Percentiles rank a stretch among this genome's conserved stretches.
Evolutionary conservation across 2,329 filamentous ascomycete species (phyloP).

Genomic region (Calcarisporium arbuscula): DNA sequence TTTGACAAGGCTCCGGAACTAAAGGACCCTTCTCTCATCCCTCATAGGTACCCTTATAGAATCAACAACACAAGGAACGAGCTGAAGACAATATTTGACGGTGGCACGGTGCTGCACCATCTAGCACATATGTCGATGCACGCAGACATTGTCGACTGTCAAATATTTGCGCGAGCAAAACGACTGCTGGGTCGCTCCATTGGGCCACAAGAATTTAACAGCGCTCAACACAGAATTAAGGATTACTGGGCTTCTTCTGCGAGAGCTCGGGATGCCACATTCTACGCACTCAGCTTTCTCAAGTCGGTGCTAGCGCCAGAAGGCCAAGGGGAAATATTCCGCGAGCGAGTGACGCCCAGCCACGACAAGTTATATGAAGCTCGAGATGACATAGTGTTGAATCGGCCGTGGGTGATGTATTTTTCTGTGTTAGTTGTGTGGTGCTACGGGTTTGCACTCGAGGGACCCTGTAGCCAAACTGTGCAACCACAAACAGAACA

Average conservation of each 20-base stretch:
- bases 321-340: constrained; percentile 26
- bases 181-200: constrained; percentile 81
- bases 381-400: constrained; percentile 81
- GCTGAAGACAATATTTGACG: constrained; percentile 67
- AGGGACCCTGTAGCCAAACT: constrained; percentile 60
- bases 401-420: constrained; percentile 92
- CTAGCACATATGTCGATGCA: constrained; percentile 98
- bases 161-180: constrained; percentile 87
- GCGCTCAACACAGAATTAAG: constrained; percentile 76
- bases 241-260: constrained; percentile 85
- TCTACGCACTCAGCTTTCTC: constrained; percentile 85
- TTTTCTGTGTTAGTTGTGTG: constrained; percentile 89
- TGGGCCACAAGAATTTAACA: constrained; percentile 71
- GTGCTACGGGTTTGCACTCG: constrained; percentile 88
- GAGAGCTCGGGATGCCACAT: constrained; percentile 82
- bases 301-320: constrained; percentile 70
- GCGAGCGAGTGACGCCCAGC: constrained; percentile 31
- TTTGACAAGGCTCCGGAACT: constrained; percentile 77
- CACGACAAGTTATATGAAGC: constrained; percentile 62
- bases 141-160: constrained; percentile 93
- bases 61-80: constrained; percentile 54
- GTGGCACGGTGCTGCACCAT: constrained; percentile 82
- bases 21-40: constrained; percentile 43
- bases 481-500: constrained; percentile 50
- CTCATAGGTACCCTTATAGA: constrained; percentile 52